phyloP scores from a whole-genome alignment of 2,329 filamentous ascomycete species.

The Xylariaceae sp. region DNA sequence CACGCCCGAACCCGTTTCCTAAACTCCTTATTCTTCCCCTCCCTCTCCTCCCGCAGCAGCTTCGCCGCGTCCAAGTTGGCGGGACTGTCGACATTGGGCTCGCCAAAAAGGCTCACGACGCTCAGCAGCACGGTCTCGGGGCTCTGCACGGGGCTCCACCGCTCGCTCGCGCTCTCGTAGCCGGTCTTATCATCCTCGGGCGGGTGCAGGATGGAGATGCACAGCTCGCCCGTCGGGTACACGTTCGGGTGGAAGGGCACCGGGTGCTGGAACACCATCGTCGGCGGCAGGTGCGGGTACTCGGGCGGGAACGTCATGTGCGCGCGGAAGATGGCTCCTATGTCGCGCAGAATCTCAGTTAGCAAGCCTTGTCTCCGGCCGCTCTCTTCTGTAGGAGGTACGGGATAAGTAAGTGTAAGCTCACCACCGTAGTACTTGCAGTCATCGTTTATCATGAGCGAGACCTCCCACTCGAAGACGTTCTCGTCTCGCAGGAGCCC shows the following conservation, averaged over 20 bases:
- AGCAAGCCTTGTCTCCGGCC: no score
- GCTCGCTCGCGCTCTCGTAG: slow-evolving; percentile 84
- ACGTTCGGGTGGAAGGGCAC: slow-evolving; percentile 94
- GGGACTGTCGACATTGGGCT: slow-evolving; percentile 91
- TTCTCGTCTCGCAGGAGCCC: slow-evolving; percentile 81
- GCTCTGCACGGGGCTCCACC: slow-evolving; percentile 92
- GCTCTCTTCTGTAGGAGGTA: neutral
- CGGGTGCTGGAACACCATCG: slow-evolving; percentile 78
- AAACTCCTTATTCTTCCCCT: slow-evolving; percentile 64
- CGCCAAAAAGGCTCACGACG: slow-evolving; percentile 87
- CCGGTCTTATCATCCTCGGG: slow-evolving; percentile 92
- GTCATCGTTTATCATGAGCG: slow-evolving; percentile 96
- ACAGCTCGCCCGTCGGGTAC: slow-evolving; percentile 81
- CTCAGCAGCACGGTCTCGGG: slow-evolving; percentile 91
- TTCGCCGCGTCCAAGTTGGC: slow-evolving; percentile 93
- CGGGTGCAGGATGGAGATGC: slow-evolving; percentile 95
- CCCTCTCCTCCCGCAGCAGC: slow-evolving; percentile 75
- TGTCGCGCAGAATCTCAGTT: no score
- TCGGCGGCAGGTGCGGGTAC: slow-evolving; percentile 85
- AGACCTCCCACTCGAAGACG: slow-evolving; percentile 97
- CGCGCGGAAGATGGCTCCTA: slow-evolving; percentile 90
- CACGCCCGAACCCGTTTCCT: slow-evolving; percentile 72
- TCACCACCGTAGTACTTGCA: slow-evolving; percentile 89
- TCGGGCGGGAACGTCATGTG: slow-evolving; percentile 75
- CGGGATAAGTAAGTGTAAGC: slow-evolving; percentile 21